Evolutionary conservation across 176 grass and related monocot genomes (phyloP).

Genomic region (Lolium perenne): DNA sequence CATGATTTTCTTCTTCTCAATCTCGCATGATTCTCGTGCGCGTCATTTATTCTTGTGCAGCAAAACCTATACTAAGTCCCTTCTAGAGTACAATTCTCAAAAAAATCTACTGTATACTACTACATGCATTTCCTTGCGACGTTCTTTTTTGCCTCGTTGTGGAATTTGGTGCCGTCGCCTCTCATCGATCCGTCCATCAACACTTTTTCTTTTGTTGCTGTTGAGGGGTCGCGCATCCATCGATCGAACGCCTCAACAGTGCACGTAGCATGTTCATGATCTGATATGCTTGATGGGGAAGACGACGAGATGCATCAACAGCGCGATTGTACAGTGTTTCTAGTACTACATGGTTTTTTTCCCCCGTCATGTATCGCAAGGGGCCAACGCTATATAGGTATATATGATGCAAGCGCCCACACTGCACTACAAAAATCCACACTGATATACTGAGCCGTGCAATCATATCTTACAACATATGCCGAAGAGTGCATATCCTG

Average conservation of each 20-base stretch:
- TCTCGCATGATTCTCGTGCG: slow-evolving; percentile 20
- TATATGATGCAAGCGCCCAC: too few species aligned
- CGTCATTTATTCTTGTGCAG: slow-evolving; percentile 3
- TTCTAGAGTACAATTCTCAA: too few species aligned
- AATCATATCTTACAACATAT: too few species aligned
- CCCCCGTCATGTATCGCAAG: too few species aligned
- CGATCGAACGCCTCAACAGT: background rate
- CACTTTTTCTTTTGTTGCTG: background rate
- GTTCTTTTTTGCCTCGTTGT: background rate
- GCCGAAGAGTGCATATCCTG: too few species aligned
- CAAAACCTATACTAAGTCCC: background rate
- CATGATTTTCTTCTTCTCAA: background rate
- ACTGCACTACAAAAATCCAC: too few species aligned
- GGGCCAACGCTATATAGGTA: too few species aligned
- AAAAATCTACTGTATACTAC: background rate
- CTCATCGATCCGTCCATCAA: background rate
- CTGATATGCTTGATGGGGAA: background rate
- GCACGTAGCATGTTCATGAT: background rate
- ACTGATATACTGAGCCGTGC: too few species aligned
- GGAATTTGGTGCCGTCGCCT: background rate
- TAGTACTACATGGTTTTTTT: too few species aligned
- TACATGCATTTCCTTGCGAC: background rate
- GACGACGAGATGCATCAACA: slow-evolving; percentile 8
- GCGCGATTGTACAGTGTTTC: background rate
- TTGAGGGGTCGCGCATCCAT: background rate